Base-by-base conservation (phyloP, 2,329 filamentous ascomycete species). In the Trichoderma sp. region DNA sequence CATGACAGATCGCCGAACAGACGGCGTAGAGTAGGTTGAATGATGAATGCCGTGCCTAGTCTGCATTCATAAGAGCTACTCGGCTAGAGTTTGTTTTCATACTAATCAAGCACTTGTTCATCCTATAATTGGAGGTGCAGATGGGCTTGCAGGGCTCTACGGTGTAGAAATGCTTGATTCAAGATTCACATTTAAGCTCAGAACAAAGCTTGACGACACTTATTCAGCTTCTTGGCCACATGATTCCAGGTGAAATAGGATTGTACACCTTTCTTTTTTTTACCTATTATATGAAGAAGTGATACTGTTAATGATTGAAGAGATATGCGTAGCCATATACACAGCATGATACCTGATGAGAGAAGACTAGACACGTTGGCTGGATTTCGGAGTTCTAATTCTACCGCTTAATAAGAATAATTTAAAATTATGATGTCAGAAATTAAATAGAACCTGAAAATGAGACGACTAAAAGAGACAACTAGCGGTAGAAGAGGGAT, bases 241-340 rank as follows among this genome's bases (percentile, higher is more conserved):
- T 43, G 39, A 43, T n/a, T 43, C 0, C 15, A 9, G 0, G 39
- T n/a, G 7, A 9, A 0, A 43, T 43, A 1, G 0, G 39, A 43
- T n/a, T 1, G 7, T 43, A 43, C 3, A 1, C 15, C 15, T n/a
- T 4, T n/a, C 7, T 43, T 43, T 43, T 1, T n/a, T 43, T 43
- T 43, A 43, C 15, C 39, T 0, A n/a, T 43, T 9, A 43, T n/a
- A 9, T n/a, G 39, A 43, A 43, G 7, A 43, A n/a, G 39, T 43
- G 0, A 4, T 43, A 43, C 1, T 2, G 1, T 43, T 0, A 43
- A 43, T 43, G 7, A 0, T 43, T 43, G 39, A 9, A 17, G 1
- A 39, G 6, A 39, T 39, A 3, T n/a, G 17, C 39, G n/a, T 43
- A 0, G 39, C 1, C 17, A 43, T 43, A 43, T 0, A 43, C 15